Conservation (phyloP, 345 rosid species). For the Orychophragmus violaceus region DNA sequence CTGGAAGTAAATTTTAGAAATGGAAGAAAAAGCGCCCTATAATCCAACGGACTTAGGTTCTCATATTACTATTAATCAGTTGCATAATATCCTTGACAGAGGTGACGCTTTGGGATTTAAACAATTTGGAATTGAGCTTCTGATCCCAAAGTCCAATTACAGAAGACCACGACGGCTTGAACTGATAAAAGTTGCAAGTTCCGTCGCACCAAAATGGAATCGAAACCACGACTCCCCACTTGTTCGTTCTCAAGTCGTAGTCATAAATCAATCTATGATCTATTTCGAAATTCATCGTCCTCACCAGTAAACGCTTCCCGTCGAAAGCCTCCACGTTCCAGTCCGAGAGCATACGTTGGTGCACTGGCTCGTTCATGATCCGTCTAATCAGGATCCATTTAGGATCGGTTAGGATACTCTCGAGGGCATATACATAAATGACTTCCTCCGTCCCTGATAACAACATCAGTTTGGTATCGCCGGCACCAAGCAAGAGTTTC, state of each 20-base stretch:
- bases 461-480: background rate
- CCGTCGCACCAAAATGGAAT: background rate
- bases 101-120: background rate
- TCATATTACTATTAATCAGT: background rate
- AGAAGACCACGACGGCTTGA: conserved; percentile 6
- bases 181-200: background rate
- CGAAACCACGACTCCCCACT: background rate
- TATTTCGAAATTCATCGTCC: background rate
- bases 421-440: background rate
- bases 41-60: background rate
- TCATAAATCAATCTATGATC: background rate
- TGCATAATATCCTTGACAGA: background rate
- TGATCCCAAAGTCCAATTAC: background rate
- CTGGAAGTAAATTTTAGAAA: background rate
- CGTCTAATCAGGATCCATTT: background rate
- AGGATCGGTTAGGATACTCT: background rate
- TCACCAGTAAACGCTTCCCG: background rate
- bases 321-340: conserved; percentile 1
- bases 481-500: background rate
- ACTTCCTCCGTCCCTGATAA: background rate
- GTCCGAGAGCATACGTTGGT: background rate
- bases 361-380: background rate
- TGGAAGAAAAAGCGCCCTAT: background rate
- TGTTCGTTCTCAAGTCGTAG: background rate
- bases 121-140: background rate